Base-by-base conservation (phyloP, 2,329 filamentous ascomycete genomes). In the Lecanicillium sp. region DNA sequence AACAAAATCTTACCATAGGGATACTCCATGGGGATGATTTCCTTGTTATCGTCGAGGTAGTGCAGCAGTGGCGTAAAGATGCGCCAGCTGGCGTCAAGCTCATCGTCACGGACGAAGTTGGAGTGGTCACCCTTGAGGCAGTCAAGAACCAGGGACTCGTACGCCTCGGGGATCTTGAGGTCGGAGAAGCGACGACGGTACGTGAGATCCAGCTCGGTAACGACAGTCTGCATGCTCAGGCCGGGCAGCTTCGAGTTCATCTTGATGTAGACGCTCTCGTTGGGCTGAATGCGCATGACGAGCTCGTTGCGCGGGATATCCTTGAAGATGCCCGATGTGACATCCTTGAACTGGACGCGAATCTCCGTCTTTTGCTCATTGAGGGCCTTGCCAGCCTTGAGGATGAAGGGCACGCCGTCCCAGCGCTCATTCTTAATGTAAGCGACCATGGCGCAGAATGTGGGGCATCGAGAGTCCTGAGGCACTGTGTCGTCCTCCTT, bases 311-410 rank as follows among this genome's bases (percentile, higher is more conserved):
- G 84, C 44, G 92, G 94, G 58, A 98, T 98, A 62, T 98, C 90
- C 77, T 97, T 97, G 74, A 98, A 98, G 66, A 98, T 98, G 51
- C 94, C 92, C 35, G 89, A 96, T 17, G 92, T 97, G 49, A 98
- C 92, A 60, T 98, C 92, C 75, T 95, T 95, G 81, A 96, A 98
- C 65, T 98, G 92, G 54, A 98, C 94, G 57, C 92, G 84, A 51
- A 98, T 92, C 69, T 98, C 92, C 12, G 92, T 98, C 81, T 98
- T 98, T 64, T 98, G 92, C 76, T 98, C 92, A 64, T 98, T 98
- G 48, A 98, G 73, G 32, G 92, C 89, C 73, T 98, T 98, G 54
- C 92, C 92, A 33, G 92, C 92, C 82, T 98, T 98, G 71, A 98
- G 77, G 65, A 98, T 98, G 73, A 98, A 98, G 37, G 92, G 92